Evolutionary conservation across 495 filamentous ascomycete species (phyloP).

Genomic region (Xylaria nigripes): DNA sequence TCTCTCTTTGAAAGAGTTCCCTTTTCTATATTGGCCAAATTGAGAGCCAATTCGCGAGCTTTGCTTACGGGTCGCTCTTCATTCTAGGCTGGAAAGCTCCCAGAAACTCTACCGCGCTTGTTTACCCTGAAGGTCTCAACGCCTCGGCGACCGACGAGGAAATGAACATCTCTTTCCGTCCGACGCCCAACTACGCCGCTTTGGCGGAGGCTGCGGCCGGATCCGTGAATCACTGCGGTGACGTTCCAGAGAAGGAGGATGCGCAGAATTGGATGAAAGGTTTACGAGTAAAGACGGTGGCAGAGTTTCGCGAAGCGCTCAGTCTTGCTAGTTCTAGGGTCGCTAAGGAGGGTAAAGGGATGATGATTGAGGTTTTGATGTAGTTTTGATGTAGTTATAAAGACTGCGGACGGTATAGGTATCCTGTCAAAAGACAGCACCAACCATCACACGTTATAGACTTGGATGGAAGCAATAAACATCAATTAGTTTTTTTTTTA

Average conservation of each 20-base stretch:
- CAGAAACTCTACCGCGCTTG: conserved; percentile 23
- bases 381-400: no score
- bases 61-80: not conserved
- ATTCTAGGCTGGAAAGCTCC: conserved; percentile 27
- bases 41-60: no score
- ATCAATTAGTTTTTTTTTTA: no score
- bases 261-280: conserved; percentile 17
- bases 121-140: conserved; percentile 24
- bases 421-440: no score
- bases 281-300: conserved; percentile 11
- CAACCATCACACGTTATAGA: no score
- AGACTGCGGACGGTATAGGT: no score
- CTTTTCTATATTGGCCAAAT: no score
- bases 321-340: conserved; percentile 3
- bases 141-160: conserved; percentile 18
- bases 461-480: no score
- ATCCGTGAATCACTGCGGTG: no score
- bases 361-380: conserved; percentile 18
- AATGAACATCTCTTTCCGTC: conserved; percentile 19
- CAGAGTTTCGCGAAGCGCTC: conserved; percentile 14
- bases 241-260: conserved; percentile 9
- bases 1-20: not conserved
- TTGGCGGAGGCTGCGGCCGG: conserved; percentile 18
- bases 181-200: conserved; percentile 18
- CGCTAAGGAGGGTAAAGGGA: conserved; percentile 12